Base-by-base conservation (phyloP, 2,329 filamentous ascomycete species). In the Emydomyces testavorans region DNA sequence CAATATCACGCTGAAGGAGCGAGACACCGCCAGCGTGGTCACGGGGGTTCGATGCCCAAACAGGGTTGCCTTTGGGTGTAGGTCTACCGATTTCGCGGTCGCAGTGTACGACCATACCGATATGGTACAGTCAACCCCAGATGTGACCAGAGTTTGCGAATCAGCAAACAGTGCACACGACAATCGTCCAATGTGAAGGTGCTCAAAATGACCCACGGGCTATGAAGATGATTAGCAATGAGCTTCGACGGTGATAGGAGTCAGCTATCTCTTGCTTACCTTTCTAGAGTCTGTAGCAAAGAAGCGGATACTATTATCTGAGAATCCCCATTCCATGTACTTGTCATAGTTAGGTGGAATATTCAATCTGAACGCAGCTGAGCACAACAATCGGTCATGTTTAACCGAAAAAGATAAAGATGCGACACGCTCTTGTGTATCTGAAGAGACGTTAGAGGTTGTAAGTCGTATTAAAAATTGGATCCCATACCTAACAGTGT, bases 271-370 rank as follows among this genome's bases (percentile, higher is more conserved):
- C 7, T 18, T 20, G 18, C 39, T 55, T 67, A 79, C 75, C 69
- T 86, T 89, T 60, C 85, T 82, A 50, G 79, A 85, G 55, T 94
- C 87, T 40, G 83, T 80, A 48, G 83, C 79, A 67, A 86, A 94
- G 71, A 98, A 96, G 3, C 92, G 83, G 23, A 98, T 77, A 56
- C 86, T 93, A 57, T 85, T 86, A 64, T 98, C 92, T 0, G 86
- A 84, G 58, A 93, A 96, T 1, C 90, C 90, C 90, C 90, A 96
- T 67, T 95, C 88, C 56, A 96, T 76, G 59, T 87, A 94, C 57
- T 88, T 88, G 65, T 96, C 89, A 60, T 87, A 94, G 42, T 72
- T 70, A 0, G 90, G 89, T 0, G 89, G 84, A 10, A 96, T 80
- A 58, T 95, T 92, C 35, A 95, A 73, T 16, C 87, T 78, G 65